A percentile compares a stretch with the other conserved stretches of the same genome.
Evolutionary conservation across 805 yeast species (phyloP).

Genomic region (Ascoidea asiatica): DNA sequence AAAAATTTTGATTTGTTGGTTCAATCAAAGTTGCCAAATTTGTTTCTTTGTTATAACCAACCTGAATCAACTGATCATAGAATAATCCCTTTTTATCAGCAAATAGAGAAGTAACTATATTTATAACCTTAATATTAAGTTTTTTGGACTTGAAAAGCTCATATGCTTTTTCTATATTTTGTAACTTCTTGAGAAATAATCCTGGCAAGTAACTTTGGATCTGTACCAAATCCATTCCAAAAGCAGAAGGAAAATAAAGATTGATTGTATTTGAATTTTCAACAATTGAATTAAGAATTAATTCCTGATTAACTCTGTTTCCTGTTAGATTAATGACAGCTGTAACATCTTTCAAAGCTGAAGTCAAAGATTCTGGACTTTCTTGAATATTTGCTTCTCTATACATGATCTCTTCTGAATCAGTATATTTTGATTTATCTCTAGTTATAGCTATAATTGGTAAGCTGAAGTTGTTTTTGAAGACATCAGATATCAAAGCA

Average conservation of each 20-base stretch:
- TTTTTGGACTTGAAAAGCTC: too few relatives aligned
- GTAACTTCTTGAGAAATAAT: background rate
- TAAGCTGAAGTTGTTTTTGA: conserved; percentile 25
- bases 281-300: background rate
- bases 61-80: background rate
- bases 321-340: background rate
- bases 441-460: conserved; percentile 43
- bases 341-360: background rate
- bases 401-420: background rate
- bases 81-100: conserved; percentile 21
- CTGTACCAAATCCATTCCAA: background rate
- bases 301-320: too few relatives aligned
- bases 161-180: background rate
- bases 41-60: conserved; percentile 17
- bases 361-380: background rate
- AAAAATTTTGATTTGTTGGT: conserved; percentile 21
- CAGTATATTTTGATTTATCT: conserved; percentile 12
- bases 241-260: background rate
- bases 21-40: conserved; percentile 26
- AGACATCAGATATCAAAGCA: conserved; percentile 29
- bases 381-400: background rate
- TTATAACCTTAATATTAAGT: conserved; percentile 32
- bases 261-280: background rate
- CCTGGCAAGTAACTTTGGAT: background rate
- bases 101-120: conserved; percentile 26